These are phyloP conservation scores for Aphanocladium album DNA, from an alignment of 2,329 filamentous ascomycete genomes.

Conservation along the genomic window DNA sequence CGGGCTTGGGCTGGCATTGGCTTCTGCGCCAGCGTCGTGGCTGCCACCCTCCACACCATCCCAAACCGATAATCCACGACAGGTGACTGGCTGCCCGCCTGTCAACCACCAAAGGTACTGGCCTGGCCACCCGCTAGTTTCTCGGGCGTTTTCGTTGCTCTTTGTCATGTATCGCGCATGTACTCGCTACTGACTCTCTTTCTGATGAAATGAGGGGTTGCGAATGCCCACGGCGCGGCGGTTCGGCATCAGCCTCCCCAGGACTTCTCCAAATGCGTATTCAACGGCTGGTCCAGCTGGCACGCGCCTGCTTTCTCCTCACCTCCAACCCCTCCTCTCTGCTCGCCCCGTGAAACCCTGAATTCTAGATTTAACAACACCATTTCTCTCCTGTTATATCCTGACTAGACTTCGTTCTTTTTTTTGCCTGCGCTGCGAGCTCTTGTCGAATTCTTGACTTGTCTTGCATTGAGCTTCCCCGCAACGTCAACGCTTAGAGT, in stretches of 20 bases:
- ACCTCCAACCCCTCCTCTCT: background rate
- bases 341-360: background rate
- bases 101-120: background rate
- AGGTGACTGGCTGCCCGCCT: constrained; percentile 7
- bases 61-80: constrained; percentile 7
- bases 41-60: constrained; percentile 10
- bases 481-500: background rate
- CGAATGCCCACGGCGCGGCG: background rate
- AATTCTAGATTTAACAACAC: background rate
- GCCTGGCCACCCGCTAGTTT: background rate
- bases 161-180: constrained; percentile 2
- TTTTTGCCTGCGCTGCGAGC: background rate
- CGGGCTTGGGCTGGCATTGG: constrained; percentile 4
- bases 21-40: constrained; percentile 4
- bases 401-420: background rate
- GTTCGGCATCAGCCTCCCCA: constrained; percentile 5
- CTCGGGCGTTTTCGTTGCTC: background rate
- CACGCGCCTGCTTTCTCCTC: constrained; percentile 12
- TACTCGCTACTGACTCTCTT: background rate
- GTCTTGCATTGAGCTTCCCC: background rate
- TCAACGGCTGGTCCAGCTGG: background rate
- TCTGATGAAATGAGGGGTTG: constrained; percentile 3
- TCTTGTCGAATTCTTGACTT: background rate
- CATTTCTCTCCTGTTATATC: background rate
- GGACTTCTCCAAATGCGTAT: constrained; percentile 3